Evolutionary conservation across 2,329 filamentous ascomycete genomes (phyloP).

Genomic region (Berkeleyomyces basicola): DNA sequence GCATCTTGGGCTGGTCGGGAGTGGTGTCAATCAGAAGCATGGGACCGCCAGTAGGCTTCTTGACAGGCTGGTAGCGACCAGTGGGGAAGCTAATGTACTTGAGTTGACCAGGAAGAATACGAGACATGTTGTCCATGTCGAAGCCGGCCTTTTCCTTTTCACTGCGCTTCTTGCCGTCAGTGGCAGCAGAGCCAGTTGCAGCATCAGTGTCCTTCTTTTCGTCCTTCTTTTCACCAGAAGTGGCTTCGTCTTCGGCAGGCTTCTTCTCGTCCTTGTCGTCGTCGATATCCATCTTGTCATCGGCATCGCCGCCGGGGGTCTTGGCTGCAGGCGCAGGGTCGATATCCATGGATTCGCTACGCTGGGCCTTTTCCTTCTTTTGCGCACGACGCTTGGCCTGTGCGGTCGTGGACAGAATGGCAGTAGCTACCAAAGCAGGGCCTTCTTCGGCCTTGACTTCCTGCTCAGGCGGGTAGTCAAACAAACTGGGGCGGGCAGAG

Average conservation of each 20-base stretch:
- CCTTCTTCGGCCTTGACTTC: constrained; percentile 91
- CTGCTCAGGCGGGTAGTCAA: constrained; percentile 94
- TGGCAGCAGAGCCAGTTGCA: constrained; percentile 24
- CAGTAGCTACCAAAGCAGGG: constrained; percentile 84
- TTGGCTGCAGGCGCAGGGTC: constrained; percentile 56
- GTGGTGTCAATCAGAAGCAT: constrained; percentile 77
- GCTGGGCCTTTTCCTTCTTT: constrained; percentile 80
- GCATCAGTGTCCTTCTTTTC: constrained; percentile 41
- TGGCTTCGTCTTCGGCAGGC: constrained; percentile 30
- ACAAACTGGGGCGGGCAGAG: constrained; percentile 83
- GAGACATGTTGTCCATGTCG: constrained; percentile 91
- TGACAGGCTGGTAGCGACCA: constrained; percentile 81
- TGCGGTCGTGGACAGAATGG: constrained; percentile 87
- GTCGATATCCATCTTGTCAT: constrained; percentile 81
- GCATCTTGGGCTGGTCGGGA: constrained; percentile 58
- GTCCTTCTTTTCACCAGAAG: constrained; percentile 41
- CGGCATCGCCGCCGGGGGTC: constrained; percentile 26
- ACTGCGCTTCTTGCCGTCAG: constrained; percentile 63
- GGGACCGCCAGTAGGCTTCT: constrained; percentile 83
- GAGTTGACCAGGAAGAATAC: constrained; percentile 79
- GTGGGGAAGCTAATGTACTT: constrained; percentile 90
- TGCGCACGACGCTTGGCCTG: constrained; percentile 91
- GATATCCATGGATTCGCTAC: constrained; percentile 88
- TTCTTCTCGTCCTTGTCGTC: constrained; percentile 38
- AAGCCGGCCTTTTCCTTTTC: constrained; percentile 97